Evolutionary conservation across 2,329 filamentous ascomycete species (phyloP).

Genomic region (Colletotrichum cereale): DNA sequence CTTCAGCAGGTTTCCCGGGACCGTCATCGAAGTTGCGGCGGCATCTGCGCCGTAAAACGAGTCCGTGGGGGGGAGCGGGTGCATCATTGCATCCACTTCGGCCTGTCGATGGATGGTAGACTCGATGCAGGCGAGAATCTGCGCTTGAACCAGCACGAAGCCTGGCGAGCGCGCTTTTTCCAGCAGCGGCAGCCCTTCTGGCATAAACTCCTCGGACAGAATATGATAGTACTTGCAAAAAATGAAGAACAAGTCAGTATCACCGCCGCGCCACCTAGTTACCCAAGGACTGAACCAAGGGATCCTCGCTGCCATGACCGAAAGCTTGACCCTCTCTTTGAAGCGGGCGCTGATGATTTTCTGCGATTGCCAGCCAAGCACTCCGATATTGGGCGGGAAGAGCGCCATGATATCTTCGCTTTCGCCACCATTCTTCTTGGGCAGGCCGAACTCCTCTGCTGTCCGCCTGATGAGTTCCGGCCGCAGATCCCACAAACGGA

Average conservation of each 20-base stretch:
- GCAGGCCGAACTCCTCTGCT: constrained; percentile 75
- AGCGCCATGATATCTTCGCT: constrained; percentile 75
- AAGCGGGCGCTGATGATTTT: constrained; percentile 66
- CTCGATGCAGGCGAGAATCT: constrained; percentile 83
- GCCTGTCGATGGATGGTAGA: constrained; percentile 85
- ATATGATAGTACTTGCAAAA: constrained; percentile 92
- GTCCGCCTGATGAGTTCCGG: constrained; percentile 78
- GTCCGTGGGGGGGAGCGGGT: constrained; percentile 58
- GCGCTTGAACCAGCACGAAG: constrained; percentile 84
- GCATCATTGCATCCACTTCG: constrained; percentile 60
- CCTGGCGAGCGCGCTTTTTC: constrained; percentile 78
- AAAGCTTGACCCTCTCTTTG: constrained; percentile 73
- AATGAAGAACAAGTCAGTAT: constrained; percentile 91
- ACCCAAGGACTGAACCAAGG: constrained; percentile 89
- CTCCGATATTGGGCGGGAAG: constrained; percentile 76
- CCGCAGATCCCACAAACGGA: constrained; percentile 83
- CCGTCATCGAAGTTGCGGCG: constrained; percentile 70
- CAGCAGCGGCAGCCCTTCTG: constrained; percentile 62
- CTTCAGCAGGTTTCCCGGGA: constrained; percentile 77
- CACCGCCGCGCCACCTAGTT: constrained; percentile 85
- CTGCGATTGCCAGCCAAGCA: constrained; percentile 68
- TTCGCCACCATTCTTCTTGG: constrained; percentile 66
- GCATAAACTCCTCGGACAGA: constrained; percentile 79
- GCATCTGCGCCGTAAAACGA: constrained; percentile 71
- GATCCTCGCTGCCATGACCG: constrained; percentile 78